phyloP scores from a whole-genome alignment of 2,329 filamentous ascomycete species.

The Fusarium penzigii region DNA sequence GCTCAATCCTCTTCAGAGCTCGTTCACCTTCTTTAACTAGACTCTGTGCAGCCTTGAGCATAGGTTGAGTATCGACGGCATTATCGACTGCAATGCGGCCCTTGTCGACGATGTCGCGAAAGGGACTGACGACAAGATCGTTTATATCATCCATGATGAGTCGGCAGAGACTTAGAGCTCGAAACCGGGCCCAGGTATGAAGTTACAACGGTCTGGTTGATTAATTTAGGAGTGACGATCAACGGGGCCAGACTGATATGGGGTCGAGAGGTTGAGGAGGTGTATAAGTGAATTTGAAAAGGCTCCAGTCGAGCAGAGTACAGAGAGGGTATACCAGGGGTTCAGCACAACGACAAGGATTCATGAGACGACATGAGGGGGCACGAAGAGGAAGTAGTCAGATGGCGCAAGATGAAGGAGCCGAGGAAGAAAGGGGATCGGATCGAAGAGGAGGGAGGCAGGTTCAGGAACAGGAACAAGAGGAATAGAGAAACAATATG shows the following conservation, averaged over 20 bases:
- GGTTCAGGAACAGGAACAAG: background rate
- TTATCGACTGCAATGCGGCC: constrained; percentile 49
- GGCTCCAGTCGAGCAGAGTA: constrained; percentile 10
- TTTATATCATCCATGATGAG: constrained; percentile 41
- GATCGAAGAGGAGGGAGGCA: constrained; percentile 1
- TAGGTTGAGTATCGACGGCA: constrained; percentile 44
- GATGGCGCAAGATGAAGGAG: background rate
- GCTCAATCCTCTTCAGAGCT: constrained; percentile 52
- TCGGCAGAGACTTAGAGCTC: background rate
- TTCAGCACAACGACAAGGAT: constrained; percentile 10
- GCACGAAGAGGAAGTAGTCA: background rate
- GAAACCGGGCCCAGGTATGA: background rate
- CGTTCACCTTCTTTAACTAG: constrained; percentile 51
- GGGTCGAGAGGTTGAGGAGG: constrained; percentile 12
- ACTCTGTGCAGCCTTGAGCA: constrained; percentile 52
- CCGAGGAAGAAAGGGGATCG: constrained; percentile 1
- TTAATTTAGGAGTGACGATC: too few relatives aligned
- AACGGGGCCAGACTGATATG: background rate
- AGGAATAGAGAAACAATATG: constrained; percentile 3
- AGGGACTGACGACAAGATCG: constrained; percentile 51
- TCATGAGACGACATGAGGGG: constrained; percentile 5
- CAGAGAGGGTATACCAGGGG: constrained; percentile 4
- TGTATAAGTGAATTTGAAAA: constrained; percentile 31
- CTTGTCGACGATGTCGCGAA: constrained; percentile 55
- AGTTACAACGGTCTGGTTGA: background rate